Conservation (phyloP, 805 yeast species). For the Pichia rugopelliculosa region DNA sequence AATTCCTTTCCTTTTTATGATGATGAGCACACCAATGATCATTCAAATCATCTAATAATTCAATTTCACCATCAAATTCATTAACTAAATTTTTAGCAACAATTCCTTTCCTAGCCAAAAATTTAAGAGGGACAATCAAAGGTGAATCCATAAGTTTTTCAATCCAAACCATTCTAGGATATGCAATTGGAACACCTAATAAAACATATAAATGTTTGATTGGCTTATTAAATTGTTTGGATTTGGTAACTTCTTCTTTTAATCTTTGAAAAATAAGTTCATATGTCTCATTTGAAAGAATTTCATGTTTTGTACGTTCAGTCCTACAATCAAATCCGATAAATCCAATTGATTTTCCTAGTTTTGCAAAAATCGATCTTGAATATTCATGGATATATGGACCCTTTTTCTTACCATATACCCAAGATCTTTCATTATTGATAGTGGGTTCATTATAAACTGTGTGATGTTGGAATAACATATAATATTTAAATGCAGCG, state of each 20-base stretch:
- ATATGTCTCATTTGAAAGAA: conserved; percentile 54
- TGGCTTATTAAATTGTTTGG: conserved; percentile 33
- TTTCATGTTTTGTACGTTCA: conserved; percentile 61
- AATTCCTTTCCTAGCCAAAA: conserved; percentile 53
- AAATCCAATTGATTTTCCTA: conserved; percentile 68
- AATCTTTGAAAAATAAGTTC: conserved; percentile 52
- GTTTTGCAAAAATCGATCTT: conserved; percentile 61
- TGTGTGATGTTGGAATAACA: conserved; percentile 87
- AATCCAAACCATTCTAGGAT: conserved; percentile 89
- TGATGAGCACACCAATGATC: conserved; percentile 94
- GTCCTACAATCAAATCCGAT: conserved; percentile 90
- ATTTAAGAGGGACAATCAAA: conserved; percentile 56
- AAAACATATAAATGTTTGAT: conserved; percentile 73
- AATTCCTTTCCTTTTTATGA: conserved; percentile 82
- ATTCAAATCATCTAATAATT: conserved; percentile 83
- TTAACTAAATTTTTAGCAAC: conserved; percentile 70
- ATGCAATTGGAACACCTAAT: conserved; percentile 92
- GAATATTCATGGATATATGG: conserved; percentile 61
- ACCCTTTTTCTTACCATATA: conserved; percentile 49
- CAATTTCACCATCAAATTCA: conserved; percentile 88
- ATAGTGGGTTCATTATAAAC: conserved; percentile 35
- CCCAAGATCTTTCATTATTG: conserved; percentile 51
- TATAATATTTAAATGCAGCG: conserved; percentile 75
- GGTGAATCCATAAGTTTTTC: conserved; percentile 65
- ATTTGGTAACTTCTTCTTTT: conserved; percentile 40